Conservation (phyloP, 257 asterid genomes). For the Sherardia arvensis region DNA sequence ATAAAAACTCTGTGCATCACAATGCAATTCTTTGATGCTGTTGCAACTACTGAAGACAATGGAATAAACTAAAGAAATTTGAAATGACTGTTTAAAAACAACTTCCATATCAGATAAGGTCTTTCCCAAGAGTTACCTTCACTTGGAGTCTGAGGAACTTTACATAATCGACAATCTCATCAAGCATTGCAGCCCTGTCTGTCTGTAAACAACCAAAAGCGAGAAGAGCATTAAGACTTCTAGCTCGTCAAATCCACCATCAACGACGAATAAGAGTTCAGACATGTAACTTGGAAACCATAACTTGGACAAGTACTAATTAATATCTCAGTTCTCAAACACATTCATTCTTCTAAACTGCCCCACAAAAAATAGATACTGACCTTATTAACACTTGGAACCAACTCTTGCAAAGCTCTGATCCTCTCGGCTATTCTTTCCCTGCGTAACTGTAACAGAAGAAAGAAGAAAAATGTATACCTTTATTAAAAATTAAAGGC, state of each 20-base stretch:
- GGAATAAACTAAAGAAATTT: not conserved
- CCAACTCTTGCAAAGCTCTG: slow-evolving; percentile 94
- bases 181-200: slow-evolving; percentile 98
- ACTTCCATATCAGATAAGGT: not conserved
- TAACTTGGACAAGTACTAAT: not conserved
- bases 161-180: slow-evolving; percentile 92
- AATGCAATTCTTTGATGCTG: not conserved
- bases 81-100: not conserved
- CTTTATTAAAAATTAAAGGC: not conserved
- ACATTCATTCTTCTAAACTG: not conserved
- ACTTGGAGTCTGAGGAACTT: slow-evolving; percentile 96
- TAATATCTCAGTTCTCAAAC: not conserved
- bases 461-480: not conserved
- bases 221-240: not conserved
- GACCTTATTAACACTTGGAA: slow-evolving; percentile 97
- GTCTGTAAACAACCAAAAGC: slow-evolving; percentile 38
- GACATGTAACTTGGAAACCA: not conserved
- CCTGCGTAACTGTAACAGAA: slow-evolving; percentile 59
- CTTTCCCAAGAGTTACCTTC: slow-evolving; percentile 40
- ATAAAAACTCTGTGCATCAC: not conserved
- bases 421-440: slow-evolving; percentile 96
- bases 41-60: not conserved
- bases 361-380: slow-evolving; percentile 11
- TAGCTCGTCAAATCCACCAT: not conserved
- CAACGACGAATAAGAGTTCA: not conserved